Evolutionary conservation across 352 stramenopile species (phyloP), one percentile per base, ranked within the genome.

Genomic region (Chrysophaeum taylorii): DNA sequence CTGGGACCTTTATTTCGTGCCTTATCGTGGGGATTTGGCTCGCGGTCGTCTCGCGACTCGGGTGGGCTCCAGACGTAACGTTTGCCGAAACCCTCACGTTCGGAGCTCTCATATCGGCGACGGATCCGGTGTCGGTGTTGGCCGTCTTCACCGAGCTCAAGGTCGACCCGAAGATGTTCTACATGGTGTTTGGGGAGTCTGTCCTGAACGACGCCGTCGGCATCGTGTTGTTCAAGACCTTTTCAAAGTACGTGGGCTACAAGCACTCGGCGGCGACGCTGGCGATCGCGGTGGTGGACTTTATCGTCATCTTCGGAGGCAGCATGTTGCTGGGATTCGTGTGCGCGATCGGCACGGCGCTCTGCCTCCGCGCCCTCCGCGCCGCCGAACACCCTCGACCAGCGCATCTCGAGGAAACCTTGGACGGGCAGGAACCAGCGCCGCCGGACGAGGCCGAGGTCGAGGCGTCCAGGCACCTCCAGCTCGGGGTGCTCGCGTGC

Each of bases 151-250:
- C 93, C 73, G 85, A 90, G 41, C 42, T 60, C 0, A n/a, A 62
- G 50, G 80, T 89, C 39, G 88, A 96, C 70, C 89, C 90, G 42
- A 90, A 85, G 62, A 77, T 97, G 2, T 96, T 96, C 74, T 96
- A 96, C 72, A 77, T 97, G 33, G 88, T 96, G 16, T 97, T 96
- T 84, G 92, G 92, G 57, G 92, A 97, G 79, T 92, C 82, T 48
- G 93, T 91, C 36, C 78, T 97, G 33, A 97, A 96, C 76, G 92
- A 97, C 73, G 90, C 91, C 5, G 87, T 96, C 16, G 87, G 84
- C 12, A 92, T 97, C 70, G 93, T 92, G 50, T 77, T 96, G 7
- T 97, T 96, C 73, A 85, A 91, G 57, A 92, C 89, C 2, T 94
- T 94, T 73, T 85, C 86, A 27, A 90, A 94, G 70, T 94, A 95